Percentiles rank a stretch among this genome's conserved stretches.
These are phyloP conservation scores for Termitomyces bulborhizus DNA, from an alignment of 768 basidiomycete species.

Conservation along the genomic window DNA sequence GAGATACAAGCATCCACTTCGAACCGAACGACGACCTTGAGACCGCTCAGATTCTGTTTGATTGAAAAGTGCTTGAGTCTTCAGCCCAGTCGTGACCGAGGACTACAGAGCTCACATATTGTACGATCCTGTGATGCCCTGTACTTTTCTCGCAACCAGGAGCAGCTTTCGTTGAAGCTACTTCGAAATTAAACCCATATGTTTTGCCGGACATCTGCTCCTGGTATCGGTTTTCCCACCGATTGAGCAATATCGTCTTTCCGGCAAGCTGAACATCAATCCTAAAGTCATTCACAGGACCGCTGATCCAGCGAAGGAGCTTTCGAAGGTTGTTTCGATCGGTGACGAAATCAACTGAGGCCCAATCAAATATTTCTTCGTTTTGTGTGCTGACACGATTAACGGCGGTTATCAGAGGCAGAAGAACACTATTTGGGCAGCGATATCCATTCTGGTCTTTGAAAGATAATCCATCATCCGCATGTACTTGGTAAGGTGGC, in stretches of 20 bases:
- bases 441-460: constrained; percentile 55
- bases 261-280: constrained; percentile 67
- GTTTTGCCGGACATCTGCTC: constrained; percentile 31
- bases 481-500: constrained; percentile 46
- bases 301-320: constrained; percentile 50
- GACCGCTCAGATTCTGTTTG: constrained; percentile 46
- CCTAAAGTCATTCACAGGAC: constrained; percentile 44
- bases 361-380: constrained; percentile 32
- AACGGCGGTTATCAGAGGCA: constrained; percentile 58
- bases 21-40: constrained; percentile 54
- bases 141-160: constrained; percentile 42
- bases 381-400: constrained; percentile 33
- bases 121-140: constrained; percentile 58
- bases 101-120: constrained; percentile 42
- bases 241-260: constrained; percentile 52
- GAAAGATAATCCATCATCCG: constrained; percentile 43
- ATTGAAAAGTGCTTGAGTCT: background rate
- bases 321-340: constrained; percentile 66
- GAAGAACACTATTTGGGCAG: constrained; percentile 27
- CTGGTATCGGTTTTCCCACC: constrained; percentile 42
- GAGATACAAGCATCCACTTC: constrained; percentile 45
- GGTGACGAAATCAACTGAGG: constrained; percentile 43
- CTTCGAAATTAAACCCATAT: constrained; percentile 61
- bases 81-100: background rate
- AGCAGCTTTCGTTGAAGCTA: constrained; percentile 41